Conservation (phyloP, 2,329 filamentous ascomycete species). For the Lomentospora prolificans region DNA sequence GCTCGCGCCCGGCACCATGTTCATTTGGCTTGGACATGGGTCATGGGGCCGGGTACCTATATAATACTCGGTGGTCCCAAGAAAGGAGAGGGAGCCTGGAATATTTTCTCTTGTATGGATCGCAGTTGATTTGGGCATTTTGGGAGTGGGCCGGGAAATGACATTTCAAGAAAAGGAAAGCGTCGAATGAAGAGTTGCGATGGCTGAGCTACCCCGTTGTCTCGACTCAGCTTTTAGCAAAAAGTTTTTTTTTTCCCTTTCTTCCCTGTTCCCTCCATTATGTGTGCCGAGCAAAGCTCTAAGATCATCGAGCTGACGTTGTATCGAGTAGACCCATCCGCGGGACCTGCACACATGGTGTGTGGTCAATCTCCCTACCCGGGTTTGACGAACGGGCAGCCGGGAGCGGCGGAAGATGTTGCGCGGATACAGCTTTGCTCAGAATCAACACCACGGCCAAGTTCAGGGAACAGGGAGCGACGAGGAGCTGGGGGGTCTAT, state of each 20-base stretch:
- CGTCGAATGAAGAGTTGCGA: neutral
- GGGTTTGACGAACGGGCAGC: neutral
- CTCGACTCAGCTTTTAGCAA: no score
- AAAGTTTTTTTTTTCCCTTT: neutral
- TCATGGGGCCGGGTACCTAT: neutral
- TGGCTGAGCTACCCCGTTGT: no score
- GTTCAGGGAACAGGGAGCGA: neutral
- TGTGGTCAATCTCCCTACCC: neutral
- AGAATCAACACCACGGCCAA: neutral
- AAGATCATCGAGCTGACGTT: neutral
- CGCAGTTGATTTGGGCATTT: no score
- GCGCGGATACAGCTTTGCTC: neutral
- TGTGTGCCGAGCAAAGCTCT: no score
- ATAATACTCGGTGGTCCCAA: no score
- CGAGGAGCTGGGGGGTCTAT: neutral
- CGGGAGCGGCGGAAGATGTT: neutral
- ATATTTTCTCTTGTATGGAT: no score
- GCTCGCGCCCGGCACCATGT: neutral
- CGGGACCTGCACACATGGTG: neutral
- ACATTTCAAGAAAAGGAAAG: neutral
- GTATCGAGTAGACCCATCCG: neutral
- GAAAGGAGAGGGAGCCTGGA: no score
- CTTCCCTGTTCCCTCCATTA: neutral
- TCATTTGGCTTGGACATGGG: neutral
- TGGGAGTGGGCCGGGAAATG: constrained; percentile 1